phyloP scores from a whole-genome alignment of 495 filamentous ascomycete genomes.

The Lasiosphaeriaceae sp. region DNA sequence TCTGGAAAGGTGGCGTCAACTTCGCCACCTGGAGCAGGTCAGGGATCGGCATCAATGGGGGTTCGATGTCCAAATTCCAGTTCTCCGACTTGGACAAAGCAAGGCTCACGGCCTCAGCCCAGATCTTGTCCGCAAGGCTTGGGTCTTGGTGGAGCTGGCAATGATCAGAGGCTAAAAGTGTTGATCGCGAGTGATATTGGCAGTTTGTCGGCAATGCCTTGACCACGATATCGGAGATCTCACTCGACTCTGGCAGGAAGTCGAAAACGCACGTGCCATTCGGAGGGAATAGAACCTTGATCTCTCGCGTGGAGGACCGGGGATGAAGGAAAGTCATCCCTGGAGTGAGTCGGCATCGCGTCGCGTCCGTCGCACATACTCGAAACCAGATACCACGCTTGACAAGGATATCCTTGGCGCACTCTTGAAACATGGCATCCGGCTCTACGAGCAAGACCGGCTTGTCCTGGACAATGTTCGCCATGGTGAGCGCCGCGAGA shows the following conservation, averaged over 20 bases:
- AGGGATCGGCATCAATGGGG: slow-evolving; percentile 15
- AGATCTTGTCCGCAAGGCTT: slow-evolving; percentile 7
- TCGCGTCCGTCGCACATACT: slow-evolving; percentile 10
- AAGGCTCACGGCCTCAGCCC: slow-evolving; percentile 19
- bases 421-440: slow-evolving; percentile 28
- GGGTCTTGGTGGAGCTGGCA: neutral
- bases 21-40: slow-evolving; percentile 16
- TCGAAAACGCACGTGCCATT: slow-evolving; percentile 27
- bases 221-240: slow-evolving; percentile 23
- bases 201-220: slow-evolving; percentile 19
- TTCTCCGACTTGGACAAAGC: slow-evolving; percentile 13
- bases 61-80: neutral
- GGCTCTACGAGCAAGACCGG: slow-evolving; percentile 30
- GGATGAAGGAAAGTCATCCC: slow-evolving; percentile 23
- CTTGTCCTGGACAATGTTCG: neutral
- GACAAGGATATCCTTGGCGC: slow-evolving; percentile 20
- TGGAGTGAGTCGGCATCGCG: neutral
- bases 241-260: slow-evolving; percentile 18
- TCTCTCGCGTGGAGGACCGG: slow-evolving; percentile 14
- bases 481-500: slow-evolving; percentile 17
- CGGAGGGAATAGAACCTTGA: slow-evolving; percentile 24
- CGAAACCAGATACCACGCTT: slow-evolving; percentile 11
- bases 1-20: slow-evolving; percentile 14
- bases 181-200: slow-evolving; percentile 15
- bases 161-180: slow-evolving; percentile 3